Percentiles rank a stretch among this genome's conserved stretches.
Conservation (phyloP, 208 protist genomes). For the Acanthamoeba royreba region DNA sequence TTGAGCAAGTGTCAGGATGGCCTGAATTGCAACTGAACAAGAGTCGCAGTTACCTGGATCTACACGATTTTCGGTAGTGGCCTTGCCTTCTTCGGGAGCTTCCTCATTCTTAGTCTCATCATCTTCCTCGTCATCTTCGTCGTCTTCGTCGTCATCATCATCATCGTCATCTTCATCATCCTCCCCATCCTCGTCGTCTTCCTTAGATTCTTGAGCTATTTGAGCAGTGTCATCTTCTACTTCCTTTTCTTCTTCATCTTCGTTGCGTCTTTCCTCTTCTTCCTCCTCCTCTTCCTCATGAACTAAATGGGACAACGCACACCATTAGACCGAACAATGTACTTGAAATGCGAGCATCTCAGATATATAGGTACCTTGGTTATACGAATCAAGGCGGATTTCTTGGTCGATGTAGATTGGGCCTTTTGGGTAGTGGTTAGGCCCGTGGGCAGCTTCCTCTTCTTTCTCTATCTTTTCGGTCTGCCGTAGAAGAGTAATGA, state of each 20-base stretch:
- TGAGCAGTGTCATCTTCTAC: not conserved
- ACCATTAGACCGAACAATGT: no score
- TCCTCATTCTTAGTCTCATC: conserved; percentile 26
- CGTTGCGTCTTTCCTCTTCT: not conserved
- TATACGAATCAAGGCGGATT: conserved; percentile 31
- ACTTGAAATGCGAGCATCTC: no score
- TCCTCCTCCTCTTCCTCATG: conserved; percentile 9
- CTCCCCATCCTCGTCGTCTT: not conserved
- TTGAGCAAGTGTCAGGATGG: not conserved
- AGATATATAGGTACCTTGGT: conserved; percentile 43
- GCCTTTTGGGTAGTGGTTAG: conserved; percentile 23
- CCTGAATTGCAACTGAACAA: not conserved
- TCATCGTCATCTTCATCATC: not conserved
- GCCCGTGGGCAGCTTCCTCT: not conserved
- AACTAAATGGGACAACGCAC: no score
- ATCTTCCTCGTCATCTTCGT: not conserved
- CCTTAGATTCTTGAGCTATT: not conserved
- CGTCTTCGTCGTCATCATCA: conserved; percentile 14
- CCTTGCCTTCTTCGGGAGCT: conserved; percentile 45
- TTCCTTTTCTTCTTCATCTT: conserved; percentile 2
- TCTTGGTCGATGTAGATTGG: not conserved
- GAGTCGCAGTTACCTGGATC: not conserved
- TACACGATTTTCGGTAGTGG: not conserved
- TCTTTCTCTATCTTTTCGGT: conserved; percentile 16
- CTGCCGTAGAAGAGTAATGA: not conserved